Evolutionary conservation across 495 filamentous ascomycete species (phyloP).

Genomic region (Neurospora sp.): DNA sequence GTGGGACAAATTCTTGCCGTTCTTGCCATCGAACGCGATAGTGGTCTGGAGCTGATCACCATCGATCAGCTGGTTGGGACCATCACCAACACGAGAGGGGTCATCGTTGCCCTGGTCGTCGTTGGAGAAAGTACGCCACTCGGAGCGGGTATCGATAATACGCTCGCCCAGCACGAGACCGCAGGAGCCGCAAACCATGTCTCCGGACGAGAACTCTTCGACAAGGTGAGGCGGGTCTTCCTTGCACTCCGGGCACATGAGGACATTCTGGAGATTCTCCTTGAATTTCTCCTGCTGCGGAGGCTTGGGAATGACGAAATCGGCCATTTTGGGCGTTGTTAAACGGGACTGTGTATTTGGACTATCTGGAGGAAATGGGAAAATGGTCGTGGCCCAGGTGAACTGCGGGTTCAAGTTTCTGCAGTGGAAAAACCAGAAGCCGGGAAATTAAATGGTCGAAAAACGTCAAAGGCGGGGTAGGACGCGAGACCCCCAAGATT

Average conservation of each 20-base stretch:
- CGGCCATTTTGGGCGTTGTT: conserved; percentile 9
- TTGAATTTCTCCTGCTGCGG: conserved; percentile 19
- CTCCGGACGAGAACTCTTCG: conserved; percentile 84
- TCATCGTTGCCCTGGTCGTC: conserved; percentile 92
- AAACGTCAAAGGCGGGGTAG: background rate
- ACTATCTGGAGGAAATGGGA: background rate
- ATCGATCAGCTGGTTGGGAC: conserved; percentile 73
- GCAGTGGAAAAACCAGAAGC: background rate
- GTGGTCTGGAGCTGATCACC: conserved; percentile 86
- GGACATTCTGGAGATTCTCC: conserved; percentile 67
- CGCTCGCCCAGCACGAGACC: conserved; percentile 85
- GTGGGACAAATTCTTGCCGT: conserved; percentile 65
- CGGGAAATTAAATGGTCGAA: background rate
- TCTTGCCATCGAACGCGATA: conserved; percentile 72
- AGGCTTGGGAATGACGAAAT: background rate
- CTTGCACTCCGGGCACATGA: conserved; percentile 84
- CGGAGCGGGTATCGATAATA: conserved; percentile 87
- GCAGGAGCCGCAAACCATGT: conserved; percentile 86
- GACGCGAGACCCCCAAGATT: background rate
- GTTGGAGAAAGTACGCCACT: conserved; percentile 98
- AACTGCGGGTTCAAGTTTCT: background rate
- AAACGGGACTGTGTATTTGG: background rate
- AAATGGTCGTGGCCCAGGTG: background rate
- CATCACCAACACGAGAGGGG: conserved; percentile 94
- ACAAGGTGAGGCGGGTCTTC: conserved; percentile 84